Conservation (phyloP, 2,329 filamentous ascomycete species). For the Colletotrichum cordylinicola region DNA sequence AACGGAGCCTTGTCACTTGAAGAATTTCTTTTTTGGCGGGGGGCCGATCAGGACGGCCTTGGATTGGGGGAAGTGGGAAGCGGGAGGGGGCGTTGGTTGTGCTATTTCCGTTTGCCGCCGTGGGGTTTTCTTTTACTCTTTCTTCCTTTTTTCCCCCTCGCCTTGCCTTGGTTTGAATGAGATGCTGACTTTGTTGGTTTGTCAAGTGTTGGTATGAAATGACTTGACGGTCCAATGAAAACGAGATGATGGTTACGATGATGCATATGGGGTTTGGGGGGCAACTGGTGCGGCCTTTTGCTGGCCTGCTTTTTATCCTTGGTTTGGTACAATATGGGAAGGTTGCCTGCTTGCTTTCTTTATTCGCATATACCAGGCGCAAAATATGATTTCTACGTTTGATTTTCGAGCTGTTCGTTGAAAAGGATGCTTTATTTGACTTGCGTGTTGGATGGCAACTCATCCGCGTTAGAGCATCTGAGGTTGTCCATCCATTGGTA, state of each 20-base stretch:
- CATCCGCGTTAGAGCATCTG: background rate
- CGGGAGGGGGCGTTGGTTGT: background rate
- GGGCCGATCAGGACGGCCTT: background rate
- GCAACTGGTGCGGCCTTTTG: background rate
- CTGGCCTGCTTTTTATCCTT: background rate
- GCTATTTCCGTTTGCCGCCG: background rate
- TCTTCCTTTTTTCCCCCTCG: background rate
- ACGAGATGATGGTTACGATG: background rate
- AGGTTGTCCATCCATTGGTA: background rate
- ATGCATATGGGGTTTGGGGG: background rate
- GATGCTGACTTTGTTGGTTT: background rate
- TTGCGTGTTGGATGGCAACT: background rate
- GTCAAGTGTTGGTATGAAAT: background rate
- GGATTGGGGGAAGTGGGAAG: background rate
- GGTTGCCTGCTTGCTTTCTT: background rate
- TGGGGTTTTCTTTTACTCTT: background rate
- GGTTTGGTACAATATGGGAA: background rate
- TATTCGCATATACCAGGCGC: slow-evolving; percentile 1
- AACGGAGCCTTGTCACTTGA: background rate
- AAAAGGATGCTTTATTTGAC: too few relatives aligned
- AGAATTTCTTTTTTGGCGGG: background rate
- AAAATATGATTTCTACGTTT: background rate
- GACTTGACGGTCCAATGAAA: background rate
- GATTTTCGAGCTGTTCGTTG: background rate
- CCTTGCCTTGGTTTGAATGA: background rate